A percentile compares a stretch with the other conserved stretches of the same genome.
Evolutionary conservation across 768 basidiomycete genomes (phyloP).

Genomic region (Psilocybe subaeruginosa): DNA sequence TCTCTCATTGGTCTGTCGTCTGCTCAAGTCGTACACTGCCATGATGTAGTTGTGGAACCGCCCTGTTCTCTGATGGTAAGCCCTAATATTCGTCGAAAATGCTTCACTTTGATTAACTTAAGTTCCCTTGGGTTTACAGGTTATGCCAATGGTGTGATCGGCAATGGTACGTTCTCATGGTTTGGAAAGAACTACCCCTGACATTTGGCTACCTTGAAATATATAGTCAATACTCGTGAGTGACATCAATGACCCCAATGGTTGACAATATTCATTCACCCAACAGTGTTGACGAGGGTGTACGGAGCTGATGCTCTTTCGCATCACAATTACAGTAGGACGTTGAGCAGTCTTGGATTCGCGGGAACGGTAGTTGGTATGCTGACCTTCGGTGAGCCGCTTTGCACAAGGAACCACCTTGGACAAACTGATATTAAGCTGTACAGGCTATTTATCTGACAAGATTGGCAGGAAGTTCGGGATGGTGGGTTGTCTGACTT

Average conservation of each 20-base stretch:
- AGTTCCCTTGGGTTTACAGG: slow-evolving; percentile 40
- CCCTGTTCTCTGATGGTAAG: slow-evolving; percentile 84
- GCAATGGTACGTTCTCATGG: slow-evolving; percentile 55
- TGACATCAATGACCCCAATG: background rate
- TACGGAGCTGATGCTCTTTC: slow-evolving; percentile 62
- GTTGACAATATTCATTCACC: background rate
- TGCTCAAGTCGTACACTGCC: background rate
- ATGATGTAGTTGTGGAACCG: slow-evolving; percentile 73
- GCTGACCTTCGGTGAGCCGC: slow-evolving; percentile 64
- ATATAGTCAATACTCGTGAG: slow-evolving; percentile 70
- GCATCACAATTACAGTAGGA: slow-evolving; percentile 60
- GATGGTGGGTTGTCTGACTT: slow-evolving; percentile 57
- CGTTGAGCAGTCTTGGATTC: slow-evolving; percentile 73
- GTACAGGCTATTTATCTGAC: slow-evolving; percentile 71
- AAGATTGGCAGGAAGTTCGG: slow-evolving; percentile 87
- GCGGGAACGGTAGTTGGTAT: slow-evolving; percentile 89
- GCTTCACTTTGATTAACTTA: background rate
- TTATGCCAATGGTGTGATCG: slow-evolving; percentile 82
- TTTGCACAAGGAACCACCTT: background rate
- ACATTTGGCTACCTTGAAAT: background rate
- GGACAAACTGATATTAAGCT: background rate
- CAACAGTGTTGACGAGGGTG: slow-evolving; percentile 66
- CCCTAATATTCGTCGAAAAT: background rate
- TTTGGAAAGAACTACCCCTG: background rate
- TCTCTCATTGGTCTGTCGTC: background rate